Evolutionary conservation across 805 yeast genomes (phyloP).

Genomic region (Saccharomyces paradoxus): DNA sequence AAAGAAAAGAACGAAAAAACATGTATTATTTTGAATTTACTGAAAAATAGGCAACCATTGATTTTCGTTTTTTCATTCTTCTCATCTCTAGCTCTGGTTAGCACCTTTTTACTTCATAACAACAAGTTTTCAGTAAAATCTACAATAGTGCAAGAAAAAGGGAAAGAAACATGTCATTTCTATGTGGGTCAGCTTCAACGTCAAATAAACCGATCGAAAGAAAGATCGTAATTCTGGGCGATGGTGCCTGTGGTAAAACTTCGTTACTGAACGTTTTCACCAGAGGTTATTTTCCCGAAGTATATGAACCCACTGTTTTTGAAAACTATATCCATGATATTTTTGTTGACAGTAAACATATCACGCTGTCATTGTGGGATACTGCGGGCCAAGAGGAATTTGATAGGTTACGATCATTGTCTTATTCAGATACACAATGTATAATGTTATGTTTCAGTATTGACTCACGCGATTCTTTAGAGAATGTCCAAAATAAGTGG

Average conservation of each 20-base stretch:
- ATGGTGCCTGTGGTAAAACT: slow-evolving; percentile 98
- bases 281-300: slow-evolving; percentile 95
- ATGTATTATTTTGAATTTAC: background rate
- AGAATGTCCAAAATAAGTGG: slow-evolving; percentile 94
- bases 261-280: slow-evolving; percentile 91
- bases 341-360: slow-evolving; percentile 87
- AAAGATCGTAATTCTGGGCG: slow-evolving; percentile 89
- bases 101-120: background rate
- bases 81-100: background rate
- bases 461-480: slow-evolving; percentile 88
- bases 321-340: slow-evolving; percentile 96
- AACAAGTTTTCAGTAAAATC: background rate
- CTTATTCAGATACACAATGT: slow-evolving; percentile 93
- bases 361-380: slow-evolving; percentile 92
- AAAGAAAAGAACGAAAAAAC: background rate
- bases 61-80: background rate
- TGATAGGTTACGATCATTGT: slow-evolving; percentile 83
- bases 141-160: background rate
- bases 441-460: slow-evolving; percentile 94
- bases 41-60: background rate
- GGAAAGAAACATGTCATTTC: slow-evolving; percentile 10
- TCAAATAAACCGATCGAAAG: slow-evolving; percentile 54
- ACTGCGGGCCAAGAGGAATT: slow-evolving; percentile 99
- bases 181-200: slow-evolving; percentile 27
- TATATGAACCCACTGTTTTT: slow-evolving; percentile 95